Base-by-base conservation (phyloP, 2,329 filamentous ascomycete species). In the Penicillium decumbens region DNA sequence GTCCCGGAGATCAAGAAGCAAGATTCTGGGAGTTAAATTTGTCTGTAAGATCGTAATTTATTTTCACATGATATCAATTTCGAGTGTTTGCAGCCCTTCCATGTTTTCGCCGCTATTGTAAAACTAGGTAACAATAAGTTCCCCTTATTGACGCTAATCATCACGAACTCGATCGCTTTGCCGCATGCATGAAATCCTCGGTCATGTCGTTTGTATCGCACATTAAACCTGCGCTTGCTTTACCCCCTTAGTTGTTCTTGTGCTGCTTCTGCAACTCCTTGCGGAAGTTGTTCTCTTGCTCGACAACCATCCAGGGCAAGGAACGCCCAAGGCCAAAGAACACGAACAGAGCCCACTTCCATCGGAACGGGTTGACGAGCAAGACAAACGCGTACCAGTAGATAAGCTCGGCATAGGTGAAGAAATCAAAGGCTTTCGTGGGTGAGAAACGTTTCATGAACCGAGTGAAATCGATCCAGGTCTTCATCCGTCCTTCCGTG, bases 321-420 rank as follows among this genome's bases (percentile, higher is more conserved):
- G 75, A 75, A 38, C 80, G 76, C 0, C 87, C 88, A 27, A 92
- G 66, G 0, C 89, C 89, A 51, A 86, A 86, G 60, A 95, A 84
- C 13, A 95, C 88, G 65, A 95, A 95, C 0, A 84, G 65, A 0
- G 85, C 87, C 89, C 89, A 95, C 74, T 95, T 95, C 88, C 89
- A 95, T 7, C 89, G 75, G 69, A 95, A 95, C 0, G 89, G 89
- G 64, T 95, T 95, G 60, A 93, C 79, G 4, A 79, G 73, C 37
- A 92, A 82, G 49, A 85, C 85, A 63, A 93, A 95, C 5, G 82
- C 66, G 57, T 92, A 93, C 89, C 89, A 95, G 76, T 88, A 95
- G 4, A 93, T 65, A 43, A 95, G 73, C 69, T 95, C 89, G 0
- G 87, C 78, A 61, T 95, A 95, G 0, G 89, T 95, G 66, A 95